These are phyloP conservation scores for Mimosa bimucronata DNA, from an alignment of 306 rosid species.

Conservation along the genomic window DNA sequence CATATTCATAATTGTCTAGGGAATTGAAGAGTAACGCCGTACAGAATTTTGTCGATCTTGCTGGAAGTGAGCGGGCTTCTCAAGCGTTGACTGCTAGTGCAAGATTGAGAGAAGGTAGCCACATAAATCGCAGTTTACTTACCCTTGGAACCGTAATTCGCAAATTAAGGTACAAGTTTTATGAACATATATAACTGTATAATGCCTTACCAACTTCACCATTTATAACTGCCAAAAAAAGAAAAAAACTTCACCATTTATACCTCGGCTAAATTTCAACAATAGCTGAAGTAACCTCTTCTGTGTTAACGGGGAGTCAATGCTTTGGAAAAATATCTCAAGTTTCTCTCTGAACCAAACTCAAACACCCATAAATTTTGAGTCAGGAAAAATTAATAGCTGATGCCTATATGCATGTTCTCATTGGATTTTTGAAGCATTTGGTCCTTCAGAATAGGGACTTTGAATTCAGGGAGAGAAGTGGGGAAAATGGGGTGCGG, in stretches of 20 bases:
- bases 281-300: slow-evolving; percentile 25
- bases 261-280: background rate
- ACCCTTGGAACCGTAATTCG: slow-evolving; percentile 90
- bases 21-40: slow-evolving; percentile 26
- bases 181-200: background rate
- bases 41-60: slow-evolving; percentile 93
- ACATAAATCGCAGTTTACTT: slow-evolving; percentile 92
- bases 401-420: background rate
- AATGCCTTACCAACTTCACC: background rate
- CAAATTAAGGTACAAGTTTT: slow-evolving; percentile 69
- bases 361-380: slow-evolving; percentile 3
- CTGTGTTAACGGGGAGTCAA: background rate
- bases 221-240: too few species aligned
- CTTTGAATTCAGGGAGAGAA: background rate
- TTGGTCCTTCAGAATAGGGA: background rate
- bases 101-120: slow-evolving; percentile 92
- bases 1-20: background rate
- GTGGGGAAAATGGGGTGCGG: background rate
- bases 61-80: slow-evolving; percentile 95
- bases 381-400: slow-evolving; percentile 5
- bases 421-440: background rate
- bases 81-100: slow-evolving; percentile 77
- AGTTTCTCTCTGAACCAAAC: slow-evolving; percentile 27
- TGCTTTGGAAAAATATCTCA: slow-evolving; percentile 21
- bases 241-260: too few species aligned